Percentiles rank a stretch among this genome's conserved stretches.
Evolutionary conservation across 345 rosid species (phyloP).

Genomic region (Balakata baccata): DNA sequence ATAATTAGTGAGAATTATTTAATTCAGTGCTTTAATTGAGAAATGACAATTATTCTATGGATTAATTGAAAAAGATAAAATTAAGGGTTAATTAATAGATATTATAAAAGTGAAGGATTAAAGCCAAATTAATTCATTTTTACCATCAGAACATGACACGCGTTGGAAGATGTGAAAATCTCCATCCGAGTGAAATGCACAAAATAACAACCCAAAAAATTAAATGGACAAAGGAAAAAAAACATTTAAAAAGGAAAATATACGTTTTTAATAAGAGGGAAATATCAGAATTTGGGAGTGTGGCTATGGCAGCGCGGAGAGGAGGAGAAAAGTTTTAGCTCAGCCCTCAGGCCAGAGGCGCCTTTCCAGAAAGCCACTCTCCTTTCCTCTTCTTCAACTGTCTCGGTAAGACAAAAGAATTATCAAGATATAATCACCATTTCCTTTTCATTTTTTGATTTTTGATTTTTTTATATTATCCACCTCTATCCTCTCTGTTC

Average conservation of each 20-base stretch:
- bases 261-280: not conserved
- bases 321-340: not conserved
- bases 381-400: not conserved
- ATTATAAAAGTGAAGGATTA: too few species aligned
- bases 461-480: not conserved
- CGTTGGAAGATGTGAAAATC: not conserved
- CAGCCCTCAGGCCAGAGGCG: not conserved
- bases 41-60: too few species aligned
- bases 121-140: too few species aligned
- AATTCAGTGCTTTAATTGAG: too few species aligned
- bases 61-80: too few species aligned
- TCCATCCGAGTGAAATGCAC: not conserved
- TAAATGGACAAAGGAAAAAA: constrained; percentile 12
- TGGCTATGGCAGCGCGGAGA: constrained; percentile 16
- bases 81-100: too few species aligned
- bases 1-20: too few species aligned
- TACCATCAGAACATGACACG: not conserved
- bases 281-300: constrained; percentile 20
- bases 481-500: too few species aligned
- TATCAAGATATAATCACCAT: constrained; percentile 12
- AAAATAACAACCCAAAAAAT: constrained; percentile 2
- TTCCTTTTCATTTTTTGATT: not conserved
- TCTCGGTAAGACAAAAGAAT: not conserved
- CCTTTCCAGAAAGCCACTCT: too few species aligned
- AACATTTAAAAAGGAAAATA: not conserved